Percentiles rank a stretch among this genome's conserved stretches.
phyloP scores from a whole-genome alignment of 2,329 filamentous ascomycete genomes.

The Sphaerostilbella broomeana region DNA sequence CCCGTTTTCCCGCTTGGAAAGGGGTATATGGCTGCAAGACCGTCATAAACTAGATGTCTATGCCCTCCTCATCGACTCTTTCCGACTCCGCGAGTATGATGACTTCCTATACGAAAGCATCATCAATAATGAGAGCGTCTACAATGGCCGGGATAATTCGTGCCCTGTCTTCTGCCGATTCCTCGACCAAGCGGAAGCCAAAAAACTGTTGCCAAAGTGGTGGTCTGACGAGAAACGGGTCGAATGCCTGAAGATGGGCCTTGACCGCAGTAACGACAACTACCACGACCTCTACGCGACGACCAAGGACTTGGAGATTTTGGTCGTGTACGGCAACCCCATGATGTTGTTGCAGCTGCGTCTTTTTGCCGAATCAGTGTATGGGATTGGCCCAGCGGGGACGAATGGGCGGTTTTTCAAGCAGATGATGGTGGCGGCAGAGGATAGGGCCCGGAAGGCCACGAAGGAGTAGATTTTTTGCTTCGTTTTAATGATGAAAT shows the following conservation, averaged over 20 bases:
- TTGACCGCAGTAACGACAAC: constrained; percentile 3
- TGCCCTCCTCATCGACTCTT: constrained; percentile 6
- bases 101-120: background rate
- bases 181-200: background rate
- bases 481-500: too few species aligned
- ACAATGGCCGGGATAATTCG: constrained; percentile 3
- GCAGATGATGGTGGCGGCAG: constrained; percentile 6
- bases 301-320: constrained; percentile 5
- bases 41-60: constrained; percentile 5
- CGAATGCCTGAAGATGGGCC: constrained; percentile 4
- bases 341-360: constrained; percentile 7
- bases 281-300: constrained; percentile 6
- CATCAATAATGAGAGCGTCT: constrained; percentile 1
- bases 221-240: constrained; percentile 4
- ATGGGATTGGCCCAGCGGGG: background rate
- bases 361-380: constrained; percentile 4
- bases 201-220: constrained; percentile 5
- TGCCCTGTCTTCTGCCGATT: background rate
- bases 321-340: constrained; percentile 4
- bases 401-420: constrained; percentile 1
- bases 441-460: background rate
- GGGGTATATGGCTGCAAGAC: constrained; percentile 6
- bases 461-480: background rate
- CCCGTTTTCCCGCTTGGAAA: background rate
- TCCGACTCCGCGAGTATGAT: constrained; percentile 5